These are phyloP conservation scores for Rauvolfia tetraphylla DNA, from an alignment of 257 asterid genomes.

Conservation along the genomic window DNA sequence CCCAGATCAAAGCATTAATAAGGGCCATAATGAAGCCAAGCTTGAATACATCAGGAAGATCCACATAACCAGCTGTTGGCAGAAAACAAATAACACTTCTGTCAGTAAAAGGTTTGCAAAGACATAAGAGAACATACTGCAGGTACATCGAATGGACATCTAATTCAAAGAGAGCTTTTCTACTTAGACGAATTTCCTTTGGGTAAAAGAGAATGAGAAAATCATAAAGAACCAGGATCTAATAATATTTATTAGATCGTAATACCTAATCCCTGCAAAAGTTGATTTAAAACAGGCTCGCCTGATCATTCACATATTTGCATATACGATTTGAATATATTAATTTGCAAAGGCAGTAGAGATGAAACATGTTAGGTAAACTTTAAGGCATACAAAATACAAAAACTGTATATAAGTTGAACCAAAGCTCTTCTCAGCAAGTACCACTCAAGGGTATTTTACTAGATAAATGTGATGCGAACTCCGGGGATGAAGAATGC, in stretches of 20 bases:
- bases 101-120: not conserved
- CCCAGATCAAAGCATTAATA: constrained; percentile 81
- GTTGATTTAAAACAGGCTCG: not conserved
- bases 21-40: constrained; percentile 76
- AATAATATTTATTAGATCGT: not conserved
- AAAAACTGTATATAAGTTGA: not conserved
- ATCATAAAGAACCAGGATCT: not conserved
- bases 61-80: constrained; percentile 82
- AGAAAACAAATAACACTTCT: constrained; percentile 11
- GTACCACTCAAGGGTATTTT: not conserved
- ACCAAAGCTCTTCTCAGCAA: not conserved
- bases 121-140: not conserved
- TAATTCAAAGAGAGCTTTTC: not conserved
- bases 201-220: not conserved
- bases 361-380: not conserved
- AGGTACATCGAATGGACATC: not conserved
- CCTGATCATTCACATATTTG: not conserved
- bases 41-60: constrained; percentile 92
- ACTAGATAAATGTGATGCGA: not conserved
- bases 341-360: not conserved
- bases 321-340: not conserved
- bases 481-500: not conserved
- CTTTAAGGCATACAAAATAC: not conserved
- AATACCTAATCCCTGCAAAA: not conserved
- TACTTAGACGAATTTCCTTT: not conserved